These are phyloP conservation scores for Herpetospermum pedunculosum DNA, from an alignment of 306 rosid genomes.

Conservation along the genomic window DNA sequence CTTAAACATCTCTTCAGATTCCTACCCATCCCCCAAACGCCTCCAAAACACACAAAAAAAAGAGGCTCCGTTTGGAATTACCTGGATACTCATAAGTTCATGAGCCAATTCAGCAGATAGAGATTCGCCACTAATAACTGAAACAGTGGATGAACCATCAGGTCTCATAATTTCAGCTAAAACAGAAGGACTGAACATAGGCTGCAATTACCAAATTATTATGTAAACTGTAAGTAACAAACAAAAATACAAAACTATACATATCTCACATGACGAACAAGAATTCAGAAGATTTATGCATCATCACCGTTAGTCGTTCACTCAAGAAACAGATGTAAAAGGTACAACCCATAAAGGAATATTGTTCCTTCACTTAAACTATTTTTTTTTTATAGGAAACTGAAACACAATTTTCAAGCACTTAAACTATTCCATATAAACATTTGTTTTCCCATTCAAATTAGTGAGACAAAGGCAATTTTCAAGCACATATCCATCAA, in stretches of 20 bases:
- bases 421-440: too few species aligned
- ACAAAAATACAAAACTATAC: not conserved
- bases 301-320: not conserved
- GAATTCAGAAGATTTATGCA: not conserved
- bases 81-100: slow-evolving; percentile 80
- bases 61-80: slow-evolving; percentile 8
- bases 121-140: slow-evolving; percentile 52
- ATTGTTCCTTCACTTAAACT: not conserved
- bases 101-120: slow-evolving; percentile 78
- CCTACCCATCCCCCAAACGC: not conserved
- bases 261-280: not conserved
- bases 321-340: not conserved
- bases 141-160: slow-evolving; percentile 60
- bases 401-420: too few species aligned
- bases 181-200: slow-evolving; percentile 68
- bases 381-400: too few species aligned
- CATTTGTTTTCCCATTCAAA: not conserved
- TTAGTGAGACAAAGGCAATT: not conserved
- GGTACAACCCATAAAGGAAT: not conserved
- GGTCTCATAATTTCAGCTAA: slow-evolving; percentile 86
- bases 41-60: not conserved
- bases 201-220: slow-evolving; percentile 30
- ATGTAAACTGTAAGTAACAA: slow-evolving; percentile 2
- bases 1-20: not conserved
- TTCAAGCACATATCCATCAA: too few species aligned